Conservation (phyloP, 1,139 yeast species). For the Kodamaea plutei region DNA sequence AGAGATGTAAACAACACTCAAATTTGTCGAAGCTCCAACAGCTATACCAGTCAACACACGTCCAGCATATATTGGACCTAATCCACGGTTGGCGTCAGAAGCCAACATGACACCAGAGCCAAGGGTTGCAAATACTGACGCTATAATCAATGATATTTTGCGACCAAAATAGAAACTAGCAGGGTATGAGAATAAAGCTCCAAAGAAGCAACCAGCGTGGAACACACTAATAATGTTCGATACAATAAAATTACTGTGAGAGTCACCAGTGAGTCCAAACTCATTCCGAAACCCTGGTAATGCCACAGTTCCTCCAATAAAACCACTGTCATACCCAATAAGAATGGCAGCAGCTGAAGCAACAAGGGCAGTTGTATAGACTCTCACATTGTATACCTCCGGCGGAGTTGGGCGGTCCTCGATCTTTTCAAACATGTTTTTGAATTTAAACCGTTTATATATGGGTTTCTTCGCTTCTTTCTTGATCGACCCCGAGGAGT, state of each 20-base stretch:
- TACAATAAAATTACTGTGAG: slow-evolving; percentile 22
- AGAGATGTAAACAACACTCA: slow-evolving; percentile 39
- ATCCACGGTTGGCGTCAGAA: slow-evolving; percentile 24
- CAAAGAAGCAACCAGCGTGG: slow-evolving; percentile 48
- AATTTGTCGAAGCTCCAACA: slow-evolving; percentile 39
- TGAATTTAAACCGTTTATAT: slow-evolving; percentile 11
- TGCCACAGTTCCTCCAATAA: slow-evolving; percentile 42
- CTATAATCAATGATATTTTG: slow-evolving; percentile 27
- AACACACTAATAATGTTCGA: slow-evolving; percentile 42
- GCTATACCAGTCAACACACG: slow-evolving; percentile 39
- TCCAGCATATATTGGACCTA: slow-evolving; percentile 42
- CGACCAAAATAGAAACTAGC: slow-evolving; percentile 39
- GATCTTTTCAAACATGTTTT: slow-evolving; percentile 28
- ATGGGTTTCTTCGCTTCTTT: too few species aligned
- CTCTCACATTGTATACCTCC: slow-evolving; percentile 34
- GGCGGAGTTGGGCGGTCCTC: slow-evolving; percentile 42
- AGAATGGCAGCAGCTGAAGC: slow-evolving; percentile 40
- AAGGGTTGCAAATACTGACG: slow-evolving; percentile 32
- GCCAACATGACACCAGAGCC: slow-evolving; percentile 43
- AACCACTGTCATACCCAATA: slow-evolving; percentile 43
- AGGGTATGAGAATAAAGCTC: slow-evolving; percentile 41
- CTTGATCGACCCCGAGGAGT: not conserved
- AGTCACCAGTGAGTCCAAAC: slow-evolving; percentile 27
- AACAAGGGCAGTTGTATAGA: slow-evolving; percentile 35
- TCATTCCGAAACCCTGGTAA: slow-evolving; percentile 31